Evolutionary conservation across 495 filamentous ascomycete species (phyloP).

Genomic region (Hyaloscypha variabilis): DNA sequence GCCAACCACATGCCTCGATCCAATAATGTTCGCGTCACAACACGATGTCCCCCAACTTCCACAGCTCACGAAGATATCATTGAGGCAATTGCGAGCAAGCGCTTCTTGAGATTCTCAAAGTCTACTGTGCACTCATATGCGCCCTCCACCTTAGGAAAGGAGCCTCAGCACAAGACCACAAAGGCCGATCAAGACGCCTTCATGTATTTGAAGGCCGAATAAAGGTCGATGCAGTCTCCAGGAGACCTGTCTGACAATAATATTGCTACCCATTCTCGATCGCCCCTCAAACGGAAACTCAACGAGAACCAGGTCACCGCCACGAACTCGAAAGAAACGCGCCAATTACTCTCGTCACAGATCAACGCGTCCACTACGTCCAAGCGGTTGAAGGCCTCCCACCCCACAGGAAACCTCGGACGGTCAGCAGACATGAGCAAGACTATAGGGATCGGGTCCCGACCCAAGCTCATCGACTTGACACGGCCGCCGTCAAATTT

Average conservation of each 20-base stretch:
- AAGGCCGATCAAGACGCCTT: constrained; percentile 11
- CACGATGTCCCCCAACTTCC: background rate
- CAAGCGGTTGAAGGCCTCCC: constrained; percentile 27
- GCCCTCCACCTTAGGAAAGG: background rate
- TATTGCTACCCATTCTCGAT: constrained; percentile 6
- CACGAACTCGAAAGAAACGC: constrained; percentile 9
- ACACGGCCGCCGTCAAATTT: constrained; percentile 36
- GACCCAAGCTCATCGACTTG: constrained; percentile 21
- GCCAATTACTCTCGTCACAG: background rate
- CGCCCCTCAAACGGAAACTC: constrained; percentile 22
- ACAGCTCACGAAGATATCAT: background rate
- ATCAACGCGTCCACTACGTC: constrained; percentile 5
- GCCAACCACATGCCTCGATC: background rate
- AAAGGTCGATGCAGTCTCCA: constrained; percentile 31
- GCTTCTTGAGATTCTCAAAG: background rate
- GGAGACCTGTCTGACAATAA: constrained; percentile 24
- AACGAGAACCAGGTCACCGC: constrained; percentile 12
- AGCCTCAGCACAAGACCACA: background rate
- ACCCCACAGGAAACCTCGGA: constrained; percentile 9
- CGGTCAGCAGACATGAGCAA: constrained; percentile 24
- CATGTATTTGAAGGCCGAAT: constrained; percentile 28
- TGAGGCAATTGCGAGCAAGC: background rate
- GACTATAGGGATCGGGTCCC: constrained; percentile 4
- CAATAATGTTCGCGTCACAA: background rate
- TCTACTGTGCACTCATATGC: background rate